These are phyloP conservation scores for Aspergillus fructus DNA, from an alignment of 2,329 filamentous ascomycete species.

Conservation along the genomic window DNA sequence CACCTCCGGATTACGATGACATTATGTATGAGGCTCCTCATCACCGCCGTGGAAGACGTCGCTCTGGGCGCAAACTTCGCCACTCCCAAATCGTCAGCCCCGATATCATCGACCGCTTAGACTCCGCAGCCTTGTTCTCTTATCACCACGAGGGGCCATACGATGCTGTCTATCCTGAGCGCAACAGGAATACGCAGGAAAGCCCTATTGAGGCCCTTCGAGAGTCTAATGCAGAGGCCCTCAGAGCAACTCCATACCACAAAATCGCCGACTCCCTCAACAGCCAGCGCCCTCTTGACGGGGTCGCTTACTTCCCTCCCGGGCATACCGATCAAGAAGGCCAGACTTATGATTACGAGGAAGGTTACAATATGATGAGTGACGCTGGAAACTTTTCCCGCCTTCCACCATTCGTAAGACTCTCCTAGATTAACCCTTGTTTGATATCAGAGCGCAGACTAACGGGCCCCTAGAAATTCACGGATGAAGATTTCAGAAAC, in stretches of 20 bases:
- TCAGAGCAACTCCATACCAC: slow-evolving; percentile 77
- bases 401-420: slow-evolving; percentile 69
- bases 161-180: slow-evolving; percentile 73
- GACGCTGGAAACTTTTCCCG: slow-evolving; percentile 65
- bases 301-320: slow-evolving; percentile 72
- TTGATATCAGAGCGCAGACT: slow-evolving; percentile 5
- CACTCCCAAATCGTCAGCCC: slow-evolving; percentile 52
- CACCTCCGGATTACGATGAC: slow-evolving; percentile 25
- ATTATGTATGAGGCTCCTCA: slow-evolving; percentile 23
- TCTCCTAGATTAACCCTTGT: neutral
- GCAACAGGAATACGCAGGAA: slow-evolving; percentile 63
- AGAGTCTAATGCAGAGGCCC: slow-evolving; percentile 70
- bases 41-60: slow-evolving; percentile 18
- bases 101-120: slow-evolving; percentile 79
- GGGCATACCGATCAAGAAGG: slow-evolving; percentile 69
- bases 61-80: slow-evolving; percentile 10
- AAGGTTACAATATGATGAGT: slow-evolving; percentile 87
- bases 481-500: slow-evolving; percentile 40
- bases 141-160: slow-evolving; percentile 93
- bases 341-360: slow-evolving; percentile 72
- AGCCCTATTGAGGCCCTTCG: slow-evolving; percentile 77
- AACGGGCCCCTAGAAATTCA: slow-evolving; percentile 35
- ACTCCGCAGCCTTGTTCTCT: slow-evolving; percentile 60
- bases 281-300: slow-evolving; percentile 76
- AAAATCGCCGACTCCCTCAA: slow-evolving; percentile 72